phyloP scores from a whole-genome alignment of 371 early-diverging fungal species.

The Mucor racemosus region DNA sequence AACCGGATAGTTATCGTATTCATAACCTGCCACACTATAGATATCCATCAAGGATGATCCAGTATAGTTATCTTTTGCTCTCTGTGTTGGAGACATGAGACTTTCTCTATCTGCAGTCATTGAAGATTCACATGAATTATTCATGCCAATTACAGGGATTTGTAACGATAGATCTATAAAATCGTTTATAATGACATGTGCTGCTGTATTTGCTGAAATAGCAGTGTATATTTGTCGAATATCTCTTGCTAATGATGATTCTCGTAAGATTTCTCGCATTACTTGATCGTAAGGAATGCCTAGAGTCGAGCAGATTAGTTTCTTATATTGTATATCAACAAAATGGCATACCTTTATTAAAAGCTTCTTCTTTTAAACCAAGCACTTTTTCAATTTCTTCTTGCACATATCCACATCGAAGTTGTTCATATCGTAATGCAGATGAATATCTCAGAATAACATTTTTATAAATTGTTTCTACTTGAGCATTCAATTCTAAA shows the following conservation, averaged over 20 bases:
- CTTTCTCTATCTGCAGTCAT: slow-evolving; percentile 2
- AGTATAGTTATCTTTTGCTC: slow-evolving; percentile 22
- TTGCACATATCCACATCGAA: slow-evolving; percentile 79
- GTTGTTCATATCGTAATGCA: slow-evolving; percentile 82
- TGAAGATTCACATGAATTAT: slow-evolving; percentile 2
- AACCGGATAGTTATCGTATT: slow-evolving; percentile 71
- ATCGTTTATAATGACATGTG: slow-evolving; percentile 77
- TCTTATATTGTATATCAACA: not conserved
- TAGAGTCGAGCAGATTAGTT: not conserved
- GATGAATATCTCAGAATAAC: slow-evolving; percentile 76
- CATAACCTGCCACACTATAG: slow-evolving; percentile 60
- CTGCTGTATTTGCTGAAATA: slow-evolving; percentile 57
- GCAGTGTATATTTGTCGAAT: slow-evolving; percentile 66
- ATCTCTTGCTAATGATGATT: slow-evolving; percentile 62
- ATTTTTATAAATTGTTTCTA: slow-evolving; percentile 73
- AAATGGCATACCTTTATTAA: slow-evolving; percentile 41
- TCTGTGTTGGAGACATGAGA: slow-evolving; percentile 12
- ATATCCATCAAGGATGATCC: slow-evolving; percentile 47
- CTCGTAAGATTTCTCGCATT: slow-evolving; percentile 42
- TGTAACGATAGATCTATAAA: slow-evolving; percentile 80
- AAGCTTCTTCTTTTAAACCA: slow-evolving; percentile 60
- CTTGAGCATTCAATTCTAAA: slow-evolving; percentile 60
- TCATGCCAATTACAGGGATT: slow-evolving; percentile 54
- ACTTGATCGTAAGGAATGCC: slow-evolving; percentile 45
- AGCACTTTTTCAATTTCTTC: slow-evolving; percentile 78